Evolutionary conservation across 495 filamentous ascomycete genomes (phyloP), one percentile per base, ranked within the genome.

Genomic region (Hypomontagnella submonticulosa): DNA sequence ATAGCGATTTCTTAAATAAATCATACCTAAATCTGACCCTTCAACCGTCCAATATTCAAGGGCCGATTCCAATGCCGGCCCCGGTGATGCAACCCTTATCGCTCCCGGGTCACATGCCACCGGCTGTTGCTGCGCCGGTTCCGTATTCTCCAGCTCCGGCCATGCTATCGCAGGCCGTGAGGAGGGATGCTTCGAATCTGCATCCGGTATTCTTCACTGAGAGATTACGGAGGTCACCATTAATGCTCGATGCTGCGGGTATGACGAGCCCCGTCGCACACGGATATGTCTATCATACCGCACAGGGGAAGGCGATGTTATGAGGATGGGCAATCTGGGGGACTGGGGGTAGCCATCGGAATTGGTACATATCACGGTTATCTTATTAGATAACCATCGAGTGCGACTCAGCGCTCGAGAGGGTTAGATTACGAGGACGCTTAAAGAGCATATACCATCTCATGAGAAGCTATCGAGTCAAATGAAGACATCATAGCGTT

Each of bases 191-290:
- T 18, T 77, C 84, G 1, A 76, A 73, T 34, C 67, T 80, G 19
- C 85, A 88, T 57, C 86, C 85, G 4, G 84, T 85, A 4, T 87
- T 88, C 72, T 87, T 87, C 72, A 86, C 84, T 11, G 74, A 82
- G 11, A 79, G 79, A 44, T 64, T 87, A 44, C 81, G 79, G 52
- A 78, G 75, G 40, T 71, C 79, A 4, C 72, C 79, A 1, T 55
- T 70, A 6, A 57, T 70, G 2, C 52, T 73, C 1, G 34, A 61
- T 3, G 43, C 71, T 2, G 72, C 68, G 1, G 58, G 67, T 3
- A 61, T 74, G 11, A 58, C 57, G 1, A 83, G 65, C 55, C 84
- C 84, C 4, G 81, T 85, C 3, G 83, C 79, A 15, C 71, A 79
- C 34, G 84, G 85, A n/a, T 87, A 87, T 67, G 76, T 78, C 23